A percentile compares a stretch with the other conserved stretches of the same genome.
Conservation (phyloP, 2,329 filamentous ascomycete species). For the Ascocoryne sarcoides region DNA sequence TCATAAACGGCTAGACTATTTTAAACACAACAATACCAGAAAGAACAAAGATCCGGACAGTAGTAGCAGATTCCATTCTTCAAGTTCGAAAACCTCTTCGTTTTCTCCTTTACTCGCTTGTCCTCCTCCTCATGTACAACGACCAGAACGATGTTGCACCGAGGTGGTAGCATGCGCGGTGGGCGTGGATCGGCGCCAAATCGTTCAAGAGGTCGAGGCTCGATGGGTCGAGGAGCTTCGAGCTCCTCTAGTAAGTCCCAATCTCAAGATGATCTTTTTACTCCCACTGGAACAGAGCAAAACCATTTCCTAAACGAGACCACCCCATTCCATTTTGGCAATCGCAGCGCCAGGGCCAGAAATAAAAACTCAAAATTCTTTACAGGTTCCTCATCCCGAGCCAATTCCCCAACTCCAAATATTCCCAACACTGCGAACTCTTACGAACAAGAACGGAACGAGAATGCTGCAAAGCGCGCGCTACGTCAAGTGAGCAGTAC, state of each 20-base stretch:
- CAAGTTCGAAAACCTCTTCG: constrained; percentile 1
- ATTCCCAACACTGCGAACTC: constrained; percentile 14
- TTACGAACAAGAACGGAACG: constrained; percentile 26
- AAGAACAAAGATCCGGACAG: too few species aligned
- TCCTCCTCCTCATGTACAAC: constrained; percentile 23
- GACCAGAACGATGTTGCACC: constrained; percentile 24
- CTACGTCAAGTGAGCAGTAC: constrained; percentile 14
- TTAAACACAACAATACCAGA: too few species aligned
- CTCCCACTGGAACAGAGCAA: constrained; percentile 4
- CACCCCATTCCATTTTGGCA: constrained; percentile 8
- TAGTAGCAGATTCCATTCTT: too few species aligned
- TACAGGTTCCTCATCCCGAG: constrained; percentile 10
- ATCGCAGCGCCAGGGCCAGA: constrained; percentile 6
- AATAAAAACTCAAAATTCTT: constrained; percentile 13
- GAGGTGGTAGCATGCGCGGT: constrained; percentile 22
- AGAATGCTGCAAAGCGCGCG: constrained; percentile 28
- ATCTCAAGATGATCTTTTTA: constrained; percentile 7
- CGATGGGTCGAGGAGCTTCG: constrained; percentile 26
- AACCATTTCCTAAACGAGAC: constrained; percentile 10
- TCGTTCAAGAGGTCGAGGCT: constrained; percentile 26
- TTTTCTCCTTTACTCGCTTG: constrained; percentile 16
- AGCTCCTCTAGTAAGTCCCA: constrained; percentile 26
- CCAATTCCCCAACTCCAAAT: too few species aligned
- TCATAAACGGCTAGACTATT: too few species aligned
- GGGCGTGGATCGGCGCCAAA: constrained; percentile 19